A percentile compares a stretch with the other conserved stretches of the same genome.
Evolutionary conservation across 1,284 basidiomycete species (phyloP).

Genomic region (Ustilago bromivora): DNA sequence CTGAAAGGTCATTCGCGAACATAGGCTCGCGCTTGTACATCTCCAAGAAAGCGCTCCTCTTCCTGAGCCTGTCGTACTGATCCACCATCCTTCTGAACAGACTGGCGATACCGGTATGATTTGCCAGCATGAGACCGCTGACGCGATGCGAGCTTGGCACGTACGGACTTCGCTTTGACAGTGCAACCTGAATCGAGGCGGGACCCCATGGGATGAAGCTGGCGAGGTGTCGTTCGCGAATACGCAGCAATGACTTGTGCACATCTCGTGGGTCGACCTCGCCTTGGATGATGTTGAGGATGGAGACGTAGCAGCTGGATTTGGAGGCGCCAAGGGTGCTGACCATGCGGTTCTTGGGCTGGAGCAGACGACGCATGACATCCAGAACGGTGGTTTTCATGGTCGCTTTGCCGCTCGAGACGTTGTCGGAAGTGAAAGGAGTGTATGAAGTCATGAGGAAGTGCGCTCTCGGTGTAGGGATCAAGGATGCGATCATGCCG

Average conservation of each 20-base stretch:
- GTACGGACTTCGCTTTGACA: conserved; percentile 91
- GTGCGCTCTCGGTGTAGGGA: conserved; percentile 98
- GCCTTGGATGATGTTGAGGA: conserved; percentile 97
- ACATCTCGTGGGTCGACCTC: conserved; percentile 97
- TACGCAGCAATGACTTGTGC: conserved; percentile 95
- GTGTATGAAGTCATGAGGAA: conserved; percentile 99
- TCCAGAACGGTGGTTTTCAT: conserved; percentile 77
- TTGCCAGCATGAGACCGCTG: conserved; percentile 97
- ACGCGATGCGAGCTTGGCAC: conserved; percentile 87
- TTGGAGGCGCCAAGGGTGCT: conserved; percentile 76
- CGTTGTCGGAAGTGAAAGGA: conserved; percentile 89
- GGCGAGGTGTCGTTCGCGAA: conserved; percentile 93
- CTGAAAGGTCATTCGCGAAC: conserved; percentile 64
- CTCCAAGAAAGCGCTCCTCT: conserved; percentile 93
- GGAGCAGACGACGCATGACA: conserved; percentile 96
- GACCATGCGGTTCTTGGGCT: conserved; percentile 99
- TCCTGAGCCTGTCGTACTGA: conserved; percentile 89
- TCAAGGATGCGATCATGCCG: conserved; percentile 94
- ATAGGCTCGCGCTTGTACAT: conserved; percentile 94
- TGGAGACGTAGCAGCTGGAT: conserved; percentile 82
- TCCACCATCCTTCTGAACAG: conserved; percentile 92
- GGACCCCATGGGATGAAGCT: conserved; percentile 99
- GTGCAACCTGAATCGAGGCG: conserved; percentile 95
- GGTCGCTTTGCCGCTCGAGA: conserved; percentile 67
- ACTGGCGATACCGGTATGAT: conserved; percentile 92